These are phyloP conservation scores for Trichoderma aggressivum DNA, from an alignment of 2,329 filamentous ascomycete species.

Conservation along the genomic window DNA sequence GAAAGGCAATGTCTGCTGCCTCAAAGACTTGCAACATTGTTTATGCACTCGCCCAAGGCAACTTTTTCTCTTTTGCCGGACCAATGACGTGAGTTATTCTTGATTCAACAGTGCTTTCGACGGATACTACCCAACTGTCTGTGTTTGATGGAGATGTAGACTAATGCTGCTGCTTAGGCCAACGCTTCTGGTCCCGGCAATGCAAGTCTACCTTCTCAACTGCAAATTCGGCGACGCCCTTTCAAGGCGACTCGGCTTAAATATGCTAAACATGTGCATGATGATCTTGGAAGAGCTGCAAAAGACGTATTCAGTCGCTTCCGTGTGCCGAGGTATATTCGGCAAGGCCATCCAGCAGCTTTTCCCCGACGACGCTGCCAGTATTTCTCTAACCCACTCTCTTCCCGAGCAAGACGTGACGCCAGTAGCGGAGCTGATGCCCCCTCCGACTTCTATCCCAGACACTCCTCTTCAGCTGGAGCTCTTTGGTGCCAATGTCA, in stretches of 20 bases:
- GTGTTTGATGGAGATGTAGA: background rate
- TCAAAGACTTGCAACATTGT: slow-evolving; percentile 14
- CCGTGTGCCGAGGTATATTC: slow-evolving; percentile 13
- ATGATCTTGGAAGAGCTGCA: slow-evolving; percentile 12
- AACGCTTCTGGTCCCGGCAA: background rate
- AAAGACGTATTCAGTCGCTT: slow-evolving; percentile 11
- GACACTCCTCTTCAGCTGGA: slow-evolving; percentile 5
- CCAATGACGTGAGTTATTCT: slow-evolving; percentile 4
- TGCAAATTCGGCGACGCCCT: slow-evolving; percentile 11
- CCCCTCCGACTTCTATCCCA: background rate
- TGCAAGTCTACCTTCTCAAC: slow-evolving; percentile 15
- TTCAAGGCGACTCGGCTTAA: slow-evolving; percentile 4
- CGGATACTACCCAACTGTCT: no score
- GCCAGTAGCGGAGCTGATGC: background rate
- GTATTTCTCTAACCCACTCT: background rate
- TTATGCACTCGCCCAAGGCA: slow-evolving; percentile 10
- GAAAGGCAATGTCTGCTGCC: slow-evolving; percentile 9
- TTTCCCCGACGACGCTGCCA: slow-evolving; percentile 6
- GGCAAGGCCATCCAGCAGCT: slow-evolving; percentile 14
- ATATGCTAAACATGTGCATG: slow-evolving; percentile 17
- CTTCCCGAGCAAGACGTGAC: background rate
- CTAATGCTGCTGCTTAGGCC: background rate
- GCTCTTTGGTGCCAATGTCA: background rate
- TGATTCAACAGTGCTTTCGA: no score
- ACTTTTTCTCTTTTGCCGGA: background rate